Conservation (phyloP, 352 stramenopile species). For the Aphanomyces euteiches region DNA sequence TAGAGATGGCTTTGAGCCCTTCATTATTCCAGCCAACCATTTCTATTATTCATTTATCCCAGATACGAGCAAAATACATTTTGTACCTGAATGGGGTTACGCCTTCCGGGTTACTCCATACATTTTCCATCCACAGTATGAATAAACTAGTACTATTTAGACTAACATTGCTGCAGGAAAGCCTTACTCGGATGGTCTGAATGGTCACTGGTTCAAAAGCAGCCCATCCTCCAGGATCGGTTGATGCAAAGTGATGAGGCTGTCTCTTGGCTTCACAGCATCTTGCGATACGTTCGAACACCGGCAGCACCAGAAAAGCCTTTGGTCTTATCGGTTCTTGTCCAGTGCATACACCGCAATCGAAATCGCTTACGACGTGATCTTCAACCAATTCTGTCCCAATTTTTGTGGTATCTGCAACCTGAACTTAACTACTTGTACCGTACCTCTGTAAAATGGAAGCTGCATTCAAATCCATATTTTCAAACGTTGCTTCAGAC, state of each 20-base stretch:
- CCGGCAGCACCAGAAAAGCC: conserved; percentile 3
- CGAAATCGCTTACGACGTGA: background rate
- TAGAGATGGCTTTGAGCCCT: conserved; percentile 15
- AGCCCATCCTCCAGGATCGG: background rate
- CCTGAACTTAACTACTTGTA: conserved; percentile 21
- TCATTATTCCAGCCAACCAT: conserved; percentile 18
- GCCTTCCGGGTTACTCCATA: conserved; percentile 24
- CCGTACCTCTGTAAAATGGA: conserved; percentile 1
- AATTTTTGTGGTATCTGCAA: conserved; percentile 12
- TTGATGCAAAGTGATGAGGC: background rate
- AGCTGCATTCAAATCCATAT: conserved; percentile 20
- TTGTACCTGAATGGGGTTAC: conserved; percentile 20
- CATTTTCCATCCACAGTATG: conserved; percentile 16
- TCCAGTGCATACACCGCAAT: background rate
- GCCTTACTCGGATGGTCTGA: conserved; percentile 3
- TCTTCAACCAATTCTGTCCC: background rate
- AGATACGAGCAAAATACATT: conserved; percentile 6
- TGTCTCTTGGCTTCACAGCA: conserved; percentile 1
- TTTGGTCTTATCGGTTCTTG: conserved; percentile 2
- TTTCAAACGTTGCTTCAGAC: conserved; percentile 23
- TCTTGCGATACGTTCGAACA: conserved; percentile 13
- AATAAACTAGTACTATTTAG: background rate
- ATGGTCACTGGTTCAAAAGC: background rate
- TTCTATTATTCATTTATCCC: conserved; percentile 27
- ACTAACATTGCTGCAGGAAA: background rate